Percentiles rank a stretch among this genome's conserved stretches.
These are phyloP conservation scores for Pelargonium cotyledonis DNA, from an alignment of 441 rosid genomes.

Conservation along the genomic window DNA sequence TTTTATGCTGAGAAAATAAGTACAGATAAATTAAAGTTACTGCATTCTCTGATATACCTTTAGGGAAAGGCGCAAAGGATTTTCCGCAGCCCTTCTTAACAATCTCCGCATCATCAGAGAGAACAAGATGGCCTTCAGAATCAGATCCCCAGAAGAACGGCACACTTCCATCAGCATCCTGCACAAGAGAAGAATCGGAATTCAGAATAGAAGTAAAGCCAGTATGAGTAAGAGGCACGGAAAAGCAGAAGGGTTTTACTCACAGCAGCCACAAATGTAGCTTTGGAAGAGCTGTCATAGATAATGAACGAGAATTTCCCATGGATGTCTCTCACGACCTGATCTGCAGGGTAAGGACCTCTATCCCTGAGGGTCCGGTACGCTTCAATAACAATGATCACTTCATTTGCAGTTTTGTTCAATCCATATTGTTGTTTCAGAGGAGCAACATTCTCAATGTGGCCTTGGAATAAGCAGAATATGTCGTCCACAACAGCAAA, in stretches of 20 bases:
- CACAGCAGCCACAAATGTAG: conserved; percentile 64
- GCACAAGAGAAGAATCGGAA: conserved; percentile 17
- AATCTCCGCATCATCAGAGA: conserved; percentile 64
- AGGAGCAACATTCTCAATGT: conserved; percentile 68
- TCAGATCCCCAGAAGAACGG: conserved; percentile 93
- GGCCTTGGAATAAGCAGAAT: conserved; percentile 95
- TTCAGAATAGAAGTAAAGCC: neutral
- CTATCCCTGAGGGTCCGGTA: conserved; percentile 88
- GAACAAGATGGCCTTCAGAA: conserved; percentile 72
- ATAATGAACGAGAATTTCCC: conserved; percentile 78
- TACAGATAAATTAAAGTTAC: too few species aligned
- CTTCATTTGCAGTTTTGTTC: conserved; percentile 82
- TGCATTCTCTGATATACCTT: conserved; percentile 40
- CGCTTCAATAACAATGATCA: conserved; percentile 81
- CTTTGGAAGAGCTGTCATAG: conserved; percentile 57
- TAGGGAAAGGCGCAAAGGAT: conserved; percentile 96
- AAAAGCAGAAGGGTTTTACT: conserved; percentile 26
- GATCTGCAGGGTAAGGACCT: conserved; percentile 92
- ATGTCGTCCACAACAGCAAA: conserved; percentile 90
- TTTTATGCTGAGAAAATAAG: too few species aligned
- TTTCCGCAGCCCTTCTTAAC: conserved; percentile 81
- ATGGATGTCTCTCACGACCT: conserved; percentile 77
- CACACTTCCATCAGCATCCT: conserved; percentile 89
- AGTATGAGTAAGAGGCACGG: neutral
- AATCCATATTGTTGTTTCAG: conserved; percentile 94